Conservation (phyloP, 768 basidiomycete species). For the Russula ochroleuca region DNA sequence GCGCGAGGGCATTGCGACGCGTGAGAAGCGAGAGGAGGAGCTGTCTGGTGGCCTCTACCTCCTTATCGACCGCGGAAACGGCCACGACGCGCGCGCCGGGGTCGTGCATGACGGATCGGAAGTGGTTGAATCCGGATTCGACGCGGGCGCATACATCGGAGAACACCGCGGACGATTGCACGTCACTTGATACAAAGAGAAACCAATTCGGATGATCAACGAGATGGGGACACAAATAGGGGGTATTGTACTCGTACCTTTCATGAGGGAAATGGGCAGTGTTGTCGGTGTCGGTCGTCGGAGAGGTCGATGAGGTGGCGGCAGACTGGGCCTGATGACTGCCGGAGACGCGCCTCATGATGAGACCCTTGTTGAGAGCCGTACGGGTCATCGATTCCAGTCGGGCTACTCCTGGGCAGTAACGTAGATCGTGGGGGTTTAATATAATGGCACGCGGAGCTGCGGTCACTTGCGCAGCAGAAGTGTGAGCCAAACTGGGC, state of each 20-base stretch:
- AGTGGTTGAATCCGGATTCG: background rate
- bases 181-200: background rate
- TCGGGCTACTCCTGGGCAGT: background rate
- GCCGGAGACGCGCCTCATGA: background rate
- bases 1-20: slow-evolving; percentile 13
- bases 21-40: background rate
- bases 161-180: background rate
- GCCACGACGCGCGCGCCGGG: background rate
- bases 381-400: background rate
- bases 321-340: background rate
- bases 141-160: background rate
- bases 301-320: background rate
- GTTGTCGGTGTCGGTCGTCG: background rate
- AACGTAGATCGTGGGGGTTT: background rate
- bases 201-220: background rate
- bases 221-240: background rate
- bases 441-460: background rate
- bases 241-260: too few relatives aligned
- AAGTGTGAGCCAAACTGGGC: background rate
- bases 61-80: slow-evolving; percentile 1
- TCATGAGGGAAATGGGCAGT: background rate
- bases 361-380: slow-evolving; percentile 4
- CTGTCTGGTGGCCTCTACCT: background rate
- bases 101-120: background rate
- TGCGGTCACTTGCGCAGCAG: background rate